Conservation (phyloP, 148 eudicot genomes). For the Cornus suecica region DNA sequence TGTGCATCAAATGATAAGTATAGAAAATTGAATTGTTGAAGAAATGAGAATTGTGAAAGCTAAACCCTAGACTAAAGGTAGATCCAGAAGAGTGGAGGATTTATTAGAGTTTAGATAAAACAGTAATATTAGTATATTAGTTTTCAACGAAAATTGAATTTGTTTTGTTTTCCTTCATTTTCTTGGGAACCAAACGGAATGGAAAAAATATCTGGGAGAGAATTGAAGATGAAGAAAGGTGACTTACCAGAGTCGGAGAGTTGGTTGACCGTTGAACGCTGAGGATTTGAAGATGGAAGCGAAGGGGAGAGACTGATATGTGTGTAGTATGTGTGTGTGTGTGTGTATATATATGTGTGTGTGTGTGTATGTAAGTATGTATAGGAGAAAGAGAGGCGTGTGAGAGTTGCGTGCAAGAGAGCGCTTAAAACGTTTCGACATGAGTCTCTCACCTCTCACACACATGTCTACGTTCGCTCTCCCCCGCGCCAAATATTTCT, state of each 20-base stretch:
- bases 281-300: background rate
- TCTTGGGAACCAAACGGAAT: background rate
- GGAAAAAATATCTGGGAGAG: background rate
- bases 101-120: too few relatives aligned
- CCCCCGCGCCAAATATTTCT: constrained; percentile 7
- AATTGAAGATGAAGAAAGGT: background rate
- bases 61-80: too few relatives aligned
- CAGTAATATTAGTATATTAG: background rate
- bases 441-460: constrained; percentile 28
- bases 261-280: background rate
- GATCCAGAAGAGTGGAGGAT: background rate
- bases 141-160: background rate
- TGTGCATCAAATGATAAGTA: too few relatives aligned
- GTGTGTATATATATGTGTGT: background rate
- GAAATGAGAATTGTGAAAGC: background rate
- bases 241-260: constrained; percentile 8
- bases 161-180: background rate
- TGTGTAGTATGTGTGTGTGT: too few relatives aligned
- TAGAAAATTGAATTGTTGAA: background rate
- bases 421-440: constrained; percentile 37
- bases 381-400: constrained; percentile 25
- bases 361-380: too few relatives aligned
- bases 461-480: constrained; percentile 40
- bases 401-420: constrained; percentile 66
- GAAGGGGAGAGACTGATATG: constrained; percentile 7